A percentile compares a stretch with the other conserved stretches of the same genome.
Evolutionary conservation across 495 filamentous ascomycete genomes (phyloP).

Genomic region (Rusavskia elegans): DNA sequence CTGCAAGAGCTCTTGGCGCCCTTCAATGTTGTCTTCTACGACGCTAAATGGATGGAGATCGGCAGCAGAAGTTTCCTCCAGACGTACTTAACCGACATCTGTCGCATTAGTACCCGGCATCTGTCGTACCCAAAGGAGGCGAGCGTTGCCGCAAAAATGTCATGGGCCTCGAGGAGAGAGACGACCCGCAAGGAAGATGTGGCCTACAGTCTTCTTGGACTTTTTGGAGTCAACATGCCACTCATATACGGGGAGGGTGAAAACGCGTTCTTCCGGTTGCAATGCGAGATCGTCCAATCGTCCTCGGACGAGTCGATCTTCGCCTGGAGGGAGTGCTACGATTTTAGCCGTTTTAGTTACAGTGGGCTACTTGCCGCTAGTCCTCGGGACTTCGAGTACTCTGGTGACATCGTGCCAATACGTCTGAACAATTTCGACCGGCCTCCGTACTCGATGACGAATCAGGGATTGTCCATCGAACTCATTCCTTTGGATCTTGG

Average conservation of each 20-base stretch:
- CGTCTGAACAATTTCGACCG: background rate
- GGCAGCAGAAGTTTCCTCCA: constrained; percentile 12
- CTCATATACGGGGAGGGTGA: constrained; percentile 17
- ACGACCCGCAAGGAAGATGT: constrained; percentile 15
- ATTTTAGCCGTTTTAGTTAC: constrained; percentile 7
- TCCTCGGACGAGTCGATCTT: constrained; percentile 15
- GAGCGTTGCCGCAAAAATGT: constrained; percentile 13
- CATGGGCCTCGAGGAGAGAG: constrained; percentile 13
- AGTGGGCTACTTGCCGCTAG: background rate
- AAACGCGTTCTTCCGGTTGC: constrained; percentile 15
- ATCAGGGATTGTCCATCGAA: background rate
- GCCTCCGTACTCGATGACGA: constrained; percentile 4
- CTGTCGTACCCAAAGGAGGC: background rate
- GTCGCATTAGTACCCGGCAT: background rate
- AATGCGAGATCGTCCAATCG: constrained; percentile 17
- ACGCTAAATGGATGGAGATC: constrained; percentile 15
- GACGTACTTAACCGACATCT: background rate
- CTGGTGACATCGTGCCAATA: background rate
- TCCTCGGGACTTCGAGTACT: background rate
- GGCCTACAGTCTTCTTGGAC: constrained; percentile 16
- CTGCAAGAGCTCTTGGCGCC: constrained; percentile 29
- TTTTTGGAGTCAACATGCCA: constrained; percentile 18
- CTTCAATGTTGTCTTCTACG: constrained; percentile 16
- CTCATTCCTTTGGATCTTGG: no score
- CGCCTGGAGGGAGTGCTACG: constrained; percentile 3